Percentiles rank a stretch among this genome's conserved stretches.
phyloP scores from a whole-genome alignment of 202 grass and related monocot species.

The Bolboschoenoplectus hybrid region DNA sequence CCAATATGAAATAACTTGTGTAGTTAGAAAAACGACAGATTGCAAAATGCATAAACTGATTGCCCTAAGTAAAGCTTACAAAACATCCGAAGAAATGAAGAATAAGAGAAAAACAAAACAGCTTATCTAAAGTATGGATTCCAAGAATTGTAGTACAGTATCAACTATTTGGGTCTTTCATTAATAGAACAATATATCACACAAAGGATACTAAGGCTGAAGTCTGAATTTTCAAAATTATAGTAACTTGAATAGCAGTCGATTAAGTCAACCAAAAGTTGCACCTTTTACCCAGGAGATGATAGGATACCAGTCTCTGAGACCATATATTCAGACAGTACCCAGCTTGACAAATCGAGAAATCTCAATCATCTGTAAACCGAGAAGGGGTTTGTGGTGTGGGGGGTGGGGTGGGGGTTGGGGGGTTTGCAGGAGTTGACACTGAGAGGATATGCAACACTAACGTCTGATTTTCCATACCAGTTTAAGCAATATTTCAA shows the following conservation, averaged over 20 bases:
- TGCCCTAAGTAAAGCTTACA: neutral
- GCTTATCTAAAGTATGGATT: neutral
- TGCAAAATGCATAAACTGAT: constrained; percentile 1
- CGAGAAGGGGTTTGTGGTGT: too few relatives aligned
- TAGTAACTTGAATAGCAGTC: neutral
- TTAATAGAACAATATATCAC: neutral
- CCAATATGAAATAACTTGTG: neutral
- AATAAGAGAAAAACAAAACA: neutral
- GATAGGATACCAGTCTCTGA: neutral
- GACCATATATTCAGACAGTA: neutral
- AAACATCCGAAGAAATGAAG: neutral
- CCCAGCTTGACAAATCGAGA: neutral
- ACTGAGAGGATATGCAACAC: neutral
- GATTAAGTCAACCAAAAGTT: neutral
- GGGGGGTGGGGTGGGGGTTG: too few relatives aligned
- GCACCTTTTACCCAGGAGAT: neutral
- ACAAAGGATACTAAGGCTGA: neutral
- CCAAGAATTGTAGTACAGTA: neutral
- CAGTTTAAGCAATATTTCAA: neutral
- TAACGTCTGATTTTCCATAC: neutral
- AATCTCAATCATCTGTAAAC: neutral
- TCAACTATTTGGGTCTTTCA: neutral
- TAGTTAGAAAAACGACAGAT: neutral
- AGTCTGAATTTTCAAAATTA: neutral
- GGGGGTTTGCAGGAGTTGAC: too few relatives aligned